Conservation (phyloP, 192 early-diverging fungal genomes). For the Dissophora ornata region DNA sequence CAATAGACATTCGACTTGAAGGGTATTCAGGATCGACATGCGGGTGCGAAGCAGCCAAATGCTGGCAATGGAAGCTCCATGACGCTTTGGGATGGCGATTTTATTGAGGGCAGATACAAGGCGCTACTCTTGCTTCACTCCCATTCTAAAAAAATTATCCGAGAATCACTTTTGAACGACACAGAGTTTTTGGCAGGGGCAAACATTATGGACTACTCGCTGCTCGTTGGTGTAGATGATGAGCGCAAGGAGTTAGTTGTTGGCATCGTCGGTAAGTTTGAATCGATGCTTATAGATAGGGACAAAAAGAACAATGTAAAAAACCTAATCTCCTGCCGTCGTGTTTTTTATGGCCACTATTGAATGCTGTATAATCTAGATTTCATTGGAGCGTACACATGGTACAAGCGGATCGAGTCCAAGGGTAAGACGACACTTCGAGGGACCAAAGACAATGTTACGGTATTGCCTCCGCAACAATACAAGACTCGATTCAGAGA, state of each 20-base stretch:
- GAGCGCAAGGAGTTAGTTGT: constrained; percentile 86
- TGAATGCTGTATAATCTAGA: constrained; percentile 60
- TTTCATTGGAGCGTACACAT: constrained; percentile 96
- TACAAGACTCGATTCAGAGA: constrained; percentile 93
- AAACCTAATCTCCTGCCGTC: neutral
- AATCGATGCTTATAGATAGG: neutral
- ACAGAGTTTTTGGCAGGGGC: constrained; percentile 90
- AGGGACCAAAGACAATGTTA: constrained; percentile 83
- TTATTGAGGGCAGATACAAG: constrained; percentile 72
- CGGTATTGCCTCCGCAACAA: constrained; percentile 92
- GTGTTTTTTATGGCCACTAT: neutral
- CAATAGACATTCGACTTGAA: constrained; percentile 81
- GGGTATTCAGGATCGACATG: constrained; percentile 76
- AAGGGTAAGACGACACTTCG: constrained; percentile 72
- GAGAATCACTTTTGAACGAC: constrained; percentile 88
- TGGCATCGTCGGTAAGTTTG: constrained; percentile 62
- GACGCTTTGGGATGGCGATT: constrained; percentile 78
- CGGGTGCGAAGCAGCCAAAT: constrained; percentile 49
- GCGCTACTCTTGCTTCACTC: constrained; percentile 80
- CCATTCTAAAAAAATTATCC: constrained; percentile 85
- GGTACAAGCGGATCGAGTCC: constrained; percentile 96
- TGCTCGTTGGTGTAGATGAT: constrained; percentile 94
- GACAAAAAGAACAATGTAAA: no score
- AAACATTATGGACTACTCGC: constrained; percentile 98
- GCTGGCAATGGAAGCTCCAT: constrained; percentile 48